phyloP scores from a whole-genome alignment of 139 green algal species.

The Chara braunii region DNA sequence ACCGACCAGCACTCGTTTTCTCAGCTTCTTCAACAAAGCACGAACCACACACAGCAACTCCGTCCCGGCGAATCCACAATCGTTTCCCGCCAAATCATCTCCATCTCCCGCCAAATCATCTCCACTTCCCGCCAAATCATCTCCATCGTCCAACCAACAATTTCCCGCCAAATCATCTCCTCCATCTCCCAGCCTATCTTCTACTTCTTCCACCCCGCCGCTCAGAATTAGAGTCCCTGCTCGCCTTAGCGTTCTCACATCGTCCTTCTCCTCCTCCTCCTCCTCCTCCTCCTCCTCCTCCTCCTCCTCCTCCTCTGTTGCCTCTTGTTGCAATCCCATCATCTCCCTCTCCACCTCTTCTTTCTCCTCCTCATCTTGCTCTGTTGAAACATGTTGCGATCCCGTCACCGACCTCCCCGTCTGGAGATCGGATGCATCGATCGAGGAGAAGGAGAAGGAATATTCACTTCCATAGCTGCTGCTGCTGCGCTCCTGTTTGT shows the following conservation, averaged over 20 bases:
- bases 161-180: too few species aligned
- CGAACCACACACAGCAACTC: slow-evolving; percentile 80
- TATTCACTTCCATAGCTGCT: too few species aligned
- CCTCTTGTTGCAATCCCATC: neutral
- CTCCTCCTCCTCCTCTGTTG: neutral
- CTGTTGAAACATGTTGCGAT: too few species aligned
- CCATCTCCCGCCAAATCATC: neutral
- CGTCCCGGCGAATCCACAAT: slow-evolving; percentile 12
- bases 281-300: neutral
- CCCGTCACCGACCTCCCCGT: too few species aligned
- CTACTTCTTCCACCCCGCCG: too few species aligned
- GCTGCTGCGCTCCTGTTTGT: too few species aligned
- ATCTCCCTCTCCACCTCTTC: neutral
- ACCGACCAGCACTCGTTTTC: slow-evolving; percentile 74
- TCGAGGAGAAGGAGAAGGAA: too few species aligned
- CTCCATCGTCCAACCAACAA: too few species aligned
- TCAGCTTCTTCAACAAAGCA: slow-evolving; percentile 83
- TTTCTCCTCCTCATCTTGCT: neutral
- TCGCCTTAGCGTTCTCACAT: neutral
- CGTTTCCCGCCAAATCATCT: neutral
- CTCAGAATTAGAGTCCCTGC: neutral
- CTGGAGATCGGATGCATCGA: too few species aligned
- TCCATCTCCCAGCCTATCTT: too few species aligned
- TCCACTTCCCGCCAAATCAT: neutral
- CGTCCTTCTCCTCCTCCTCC: neutral